Conservation (phyloP, 495 filamentous ascomycete species). For the Hypoxylon subgilvum region DNA sequence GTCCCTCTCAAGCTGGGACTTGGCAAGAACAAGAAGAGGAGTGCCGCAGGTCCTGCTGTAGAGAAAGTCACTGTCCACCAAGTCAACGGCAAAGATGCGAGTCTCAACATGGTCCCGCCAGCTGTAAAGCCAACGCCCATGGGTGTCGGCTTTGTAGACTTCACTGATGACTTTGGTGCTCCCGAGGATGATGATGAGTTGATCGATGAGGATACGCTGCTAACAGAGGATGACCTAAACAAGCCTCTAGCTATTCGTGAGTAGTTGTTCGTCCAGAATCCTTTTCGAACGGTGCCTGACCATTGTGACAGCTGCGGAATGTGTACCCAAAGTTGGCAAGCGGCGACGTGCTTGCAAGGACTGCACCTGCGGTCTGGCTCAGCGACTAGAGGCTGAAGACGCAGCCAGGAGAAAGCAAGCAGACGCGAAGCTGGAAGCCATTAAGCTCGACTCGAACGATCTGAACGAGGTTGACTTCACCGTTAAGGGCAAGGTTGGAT, state of each 20-base stretch:
- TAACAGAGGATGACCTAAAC: constrained; percentile 81
- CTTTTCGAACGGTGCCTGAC: constrained; percentile 9
- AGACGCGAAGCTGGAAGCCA: constrained; percentile 54
- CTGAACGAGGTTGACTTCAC: constrained; percentile 92
- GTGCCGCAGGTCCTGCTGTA: constrained; percentile 30
- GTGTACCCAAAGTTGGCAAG: constrained; percentile 80
- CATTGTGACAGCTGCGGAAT: constrained; percentile 70
- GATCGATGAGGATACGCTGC: constrained; percentile 86
- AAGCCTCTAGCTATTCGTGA: constrained; percentile 76
- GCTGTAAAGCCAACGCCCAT: constrained; percentile 48
- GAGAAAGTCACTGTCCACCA: constrained; percentile 28
- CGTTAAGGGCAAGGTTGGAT: constrained; percentile 90
- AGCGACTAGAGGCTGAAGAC: constrained; percentile 81
- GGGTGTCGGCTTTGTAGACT: constrained; percentile 76
- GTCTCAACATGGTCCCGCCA: constrained; percentile 38
- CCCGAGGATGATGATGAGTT: constrained; percentile 76
- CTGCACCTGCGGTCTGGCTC: constrained; percentile 90
- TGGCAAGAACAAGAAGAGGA: constrained; percentile 66
- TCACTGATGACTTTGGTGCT: constrained; percentile 68
- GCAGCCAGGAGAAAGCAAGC: constrained; percentile 66
- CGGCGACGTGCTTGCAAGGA: constrained; percentile 95
- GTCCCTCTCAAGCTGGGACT: constrained; percentile 71
- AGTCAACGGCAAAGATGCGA: constrained; percentile 28
- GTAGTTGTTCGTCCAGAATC: constrained; percentile 41
- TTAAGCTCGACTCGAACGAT: constrained; percentile 81